Conservation (phyloP, 2,329 filamentous ascomycete genomes). For the Phaeoacremonium minimum region DNA sequence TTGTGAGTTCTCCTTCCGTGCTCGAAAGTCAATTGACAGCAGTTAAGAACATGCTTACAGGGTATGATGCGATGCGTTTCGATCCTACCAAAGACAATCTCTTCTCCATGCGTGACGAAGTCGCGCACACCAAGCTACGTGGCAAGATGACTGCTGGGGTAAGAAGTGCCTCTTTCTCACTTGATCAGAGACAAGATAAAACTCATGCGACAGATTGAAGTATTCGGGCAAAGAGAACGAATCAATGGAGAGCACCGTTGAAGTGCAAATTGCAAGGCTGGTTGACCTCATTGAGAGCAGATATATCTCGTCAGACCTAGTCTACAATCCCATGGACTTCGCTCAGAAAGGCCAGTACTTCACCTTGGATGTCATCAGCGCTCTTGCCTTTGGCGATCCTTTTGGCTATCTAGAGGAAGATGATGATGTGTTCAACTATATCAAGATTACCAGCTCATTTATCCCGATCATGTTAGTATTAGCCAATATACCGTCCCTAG, state of each 20-base stretch:
- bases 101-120: neutral
- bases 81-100: neutral
- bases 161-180: neutral
- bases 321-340: conserved; percentile 40
- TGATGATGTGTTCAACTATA: conserved; percentile 42
- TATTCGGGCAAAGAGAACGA: conserved; percentile 52
- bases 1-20: no score
- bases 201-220: no score
- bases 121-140: neutral
- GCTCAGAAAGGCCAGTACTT: conserved; percentile 46
- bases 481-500: conserved; percentile 33
- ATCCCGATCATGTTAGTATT: conserved; percentile 39
- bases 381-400: conserved; percentile 44
- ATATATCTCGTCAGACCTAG: conserved; percentile 29
- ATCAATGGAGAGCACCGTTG: conserved; percentile 42
- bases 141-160: conserved; percentile 1
- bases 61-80: neutral
- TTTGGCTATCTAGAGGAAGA: conserved; percentile 46
- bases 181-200: no score
- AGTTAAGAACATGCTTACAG: no score
- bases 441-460: conserved; percentile 35
- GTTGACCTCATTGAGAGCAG: conserved; percentile 42
- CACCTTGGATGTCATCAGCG: conserved; percentile 51
- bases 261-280: conserved; percentile 38
- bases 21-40: no score